phyloP scores from a whole-genome alignment of 768 basidiomycete species.

The Tulasnella sp. region DNA sequence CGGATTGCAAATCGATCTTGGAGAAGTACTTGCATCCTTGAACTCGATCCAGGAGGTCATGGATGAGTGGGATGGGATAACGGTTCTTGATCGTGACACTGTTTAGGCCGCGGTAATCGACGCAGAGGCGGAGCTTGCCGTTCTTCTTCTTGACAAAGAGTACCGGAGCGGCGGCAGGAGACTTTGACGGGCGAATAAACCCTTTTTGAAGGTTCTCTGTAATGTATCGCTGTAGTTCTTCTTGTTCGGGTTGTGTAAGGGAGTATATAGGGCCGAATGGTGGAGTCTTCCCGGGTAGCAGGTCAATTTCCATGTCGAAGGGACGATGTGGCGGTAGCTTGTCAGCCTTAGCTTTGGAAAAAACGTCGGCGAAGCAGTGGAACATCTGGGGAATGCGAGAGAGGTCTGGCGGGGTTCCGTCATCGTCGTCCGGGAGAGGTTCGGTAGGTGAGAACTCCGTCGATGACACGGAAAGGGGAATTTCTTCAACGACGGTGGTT shows the following conservation, averaged over 20 bases:
- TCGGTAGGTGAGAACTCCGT: no score
- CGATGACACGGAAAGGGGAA: no score
- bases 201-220: no score
- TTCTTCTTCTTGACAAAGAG: conserved; percentile 37
- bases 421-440: no score
- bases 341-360: no score
- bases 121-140: conserved; percentile 32
- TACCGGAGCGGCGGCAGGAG: conserved; percentile 33
- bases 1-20: conserved; percentile 34
- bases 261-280: conserved; percentile 32
- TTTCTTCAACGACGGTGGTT: no score
- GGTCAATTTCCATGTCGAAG: no score
- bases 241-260: conserved; percentile 32
- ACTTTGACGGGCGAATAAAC: conserved; percentile 30
- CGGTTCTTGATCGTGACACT: conserved; percentile 30
- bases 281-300: no score
- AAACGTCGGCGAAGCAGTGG: no score
- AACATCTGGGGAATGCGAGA: no score
- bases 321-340: no score
- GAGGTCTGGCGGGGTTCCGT: no score
- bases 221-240: conserved; percentile 32
- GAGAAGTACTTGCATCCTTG: conserved; percentile 30
- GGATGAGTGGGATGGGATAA: conserved; percentile 34
- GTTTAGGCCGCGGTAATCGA: conserved; percentile 55
- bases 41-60: conserved; percentile 32